Percentiles rank a stretch among this genome's conserved stretches.
Conservation (phyloP, 768 basidiomycete genomes). For the Lactarius akahatsu region DNA sequence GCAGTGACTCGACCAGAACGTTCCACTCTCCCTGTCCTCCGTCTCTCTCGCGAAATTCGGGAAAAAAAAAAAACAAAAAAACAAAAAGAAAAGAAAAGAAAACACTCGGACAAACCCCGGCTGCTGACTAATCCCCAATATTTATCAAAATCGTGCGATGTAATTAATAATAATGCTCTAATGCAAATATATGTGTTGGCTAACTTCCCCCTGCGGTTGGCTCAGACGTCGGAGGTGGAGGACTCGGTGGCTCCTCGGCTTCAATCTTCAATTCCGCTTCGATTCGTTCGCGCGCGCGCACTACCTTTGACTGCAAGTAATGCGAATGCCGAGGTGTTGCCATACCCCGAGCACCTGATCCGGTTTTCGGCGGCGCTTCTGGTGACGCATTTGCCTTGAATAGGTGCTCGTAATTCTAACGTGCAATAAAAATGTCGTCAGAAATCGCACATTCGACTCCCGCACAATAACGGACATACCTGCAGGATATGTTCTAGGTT, state of each 20-base stretch:
- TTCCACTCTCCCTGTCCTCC: neutral
- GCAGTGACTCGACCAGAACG: neutral
- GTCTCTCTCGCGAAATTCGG: neutral
- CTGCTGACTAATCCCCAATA: neutral
- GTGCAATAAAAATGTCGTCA: neutral
- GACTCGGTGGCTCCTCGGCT: slow-evolving; percentile 32
- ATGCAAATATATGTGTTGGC: neutral
- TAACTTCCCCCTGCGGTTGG: neutral
- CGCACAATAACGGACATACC: slow-evolving; percentile 44
- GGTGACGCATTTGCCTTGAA: slow-evolving; percentile 86
- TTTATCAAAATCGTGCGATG: neutral
- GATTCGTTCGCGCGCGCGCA: slow-evolving; percentile 90
- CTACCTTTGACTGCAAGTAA: slow-evolving; percentile 97
- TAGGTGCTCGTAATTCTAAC: slow-evolving; percentile 87
- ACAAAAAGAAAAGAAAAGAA: neutral
- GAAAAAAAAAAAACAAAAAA: no score
- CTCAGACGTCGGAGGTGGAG: slow-evolving; percentile 11
- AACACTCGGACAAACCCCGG: neutral
- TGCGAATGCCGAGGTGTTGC: slow-evolving; percentile 64
- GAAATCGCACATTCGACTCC: neutral
- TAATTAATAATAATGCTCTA: neutral
- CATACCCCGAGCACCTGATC: slow-evolving; percentile 45
- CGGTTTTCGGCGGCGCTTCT: slow-evolving; percentile 45
- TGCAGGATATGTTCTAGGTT: slow-evolving; percentile 66
- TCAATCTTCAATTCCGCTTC: slow-evolving; percentile 68